Evolutionary conservation across 331 rosid species (phyloP).

Genomic region (Telfairia occidentalis): DNA sequence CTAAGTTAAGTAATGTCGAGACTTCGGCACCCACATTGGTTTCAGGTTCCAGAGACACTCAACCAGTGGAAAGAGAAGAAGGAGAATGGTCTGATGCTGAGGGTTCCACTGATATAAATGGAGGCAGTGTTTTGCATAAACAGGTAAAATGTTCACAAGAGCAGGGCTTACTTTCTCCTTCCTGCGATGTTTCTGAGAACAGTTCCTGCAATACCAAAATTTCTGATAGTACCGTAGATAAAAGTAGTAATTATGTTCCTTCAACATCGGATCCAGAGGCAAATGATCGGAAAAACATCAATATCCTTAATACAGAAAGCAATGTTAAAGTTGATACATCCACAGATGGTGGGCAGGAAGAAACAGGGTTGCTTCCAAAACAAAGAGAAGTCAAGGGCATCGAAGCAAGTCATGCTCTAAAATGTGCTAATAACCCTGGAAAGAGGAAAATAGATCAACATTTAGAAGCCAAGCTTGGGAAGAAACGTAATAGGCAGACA

Average conservation of each 20-base stretch:
- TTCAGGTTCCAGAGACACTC: slow-evolving; percentile 25
- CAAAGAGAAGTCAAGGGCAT: slow-evolving; percentile 76
- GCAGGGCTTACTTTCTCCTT: slow-evolving; percentile 26
- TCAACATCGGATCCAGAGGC: slow-evolving; percentile 35
- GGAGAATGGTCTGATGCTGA: slow-evolving; percentile 99
- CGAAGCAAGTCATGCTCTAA: slow-evolving; percentile 72
- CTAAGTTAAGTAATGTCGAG: slow-evolving; percentile 31
- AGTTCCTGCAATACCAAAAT: slow-evolving; percentile 31
- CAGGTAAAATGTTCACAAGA: slow-evolving; percentile 35
- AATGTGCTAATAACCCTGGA: slow-evolving; percentile 66
- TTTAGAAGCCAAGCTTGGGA: slow-evolving; percentile 83
- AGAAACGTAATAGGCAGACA: slow-evolving; percentile 91
- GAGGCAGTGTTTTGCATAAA: slow-evolving; percentile 30
- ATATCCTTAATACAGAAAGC: slow-evolving; percentile 42
- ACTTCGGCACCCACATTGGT: slow-evolving; percentile 26
- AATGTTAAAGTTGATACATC: slow-evolving; percentile 44
- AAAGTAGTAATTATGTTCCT: slow-evolving; percentile 32
- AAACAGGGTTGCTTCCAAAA: slow-evolving; percentile 38
- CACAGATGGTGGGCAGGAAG: slow-evolving; percentile 48
- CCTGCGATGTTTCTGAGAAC: slow-evolving; percentile 25
- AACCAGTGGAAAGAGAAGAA: slow-evolving; percentile 73
- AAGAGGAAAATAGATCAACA: slow-evolving; percentile 84
- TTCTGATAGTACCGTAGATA: slow-evolving; percentile 32
- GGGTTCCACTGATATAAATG: slow-evolving; percentile 47
- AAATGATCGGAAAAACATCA: slow-evolving; percentile 36